Evolutionary conservation across 2,329 filamentous ascomycete genomes (phyloP), one percentile per base, ranked within the genome.

Genomic region (Aspergillus bombycis): DNA sequence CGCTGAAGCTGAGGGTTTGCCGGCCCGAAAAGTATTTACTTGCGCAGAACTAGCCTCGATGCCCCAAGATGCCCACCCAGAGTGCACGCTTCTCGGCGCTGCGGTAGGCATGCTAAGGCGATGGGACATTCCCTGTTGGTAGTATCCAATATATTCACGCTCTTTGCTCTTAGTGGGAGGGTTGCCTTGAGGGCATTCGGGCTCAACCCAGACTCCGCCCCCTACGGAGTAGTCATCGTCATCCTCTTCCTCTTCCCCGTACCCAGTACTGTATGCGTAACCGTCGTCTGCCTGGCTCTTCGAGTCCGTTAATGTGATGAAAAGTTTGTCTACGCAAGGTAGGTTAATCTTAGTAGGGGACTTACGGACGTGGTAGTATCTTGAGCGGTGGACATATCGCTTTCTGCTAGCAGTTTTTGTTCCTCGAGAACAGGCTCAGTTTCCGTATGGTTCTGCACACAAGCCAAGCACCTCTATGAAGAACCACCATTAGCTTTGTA

Each of bases 401-500:
- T 66, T 41, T 71, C 69, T 3, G 66, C 62, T 11, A 73, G 46
- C 23, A 68, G 52, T 54, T 67, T 77, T n/a, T 67, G 60, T 58
- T 76, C 72, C 41, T 79, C 76, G n/a, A 67, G 57, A 16, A 77
- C 63, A 2, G 77, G 72, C 2, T 77, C 74, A 11, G 71, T 65
- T 34, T 79, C 77, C 26, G 73, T 57, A 50, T 73, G 70, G 9
- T 68, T 71, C 61, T 80, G 76, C 11, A 77, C 73, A 57, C 79
- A 81, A 38, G 70, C 70, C 30, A 75, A 65, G 68, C 82, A 84
- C 67, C 77, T 78, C 82, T 84, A 65, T 34, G 36, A 14, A 30
- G 9, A 57, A 38, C 53, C 32, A n/a, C 21, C 16, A 14, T 45
- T 58, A 16, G 23, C 41, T 41, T 41, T 30, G 19, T n/a, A 65